Percentiles rank a stretch among this genome's conserved stretches.
Evolutionary conservation across 2,329 filamentous ascomycete genomes (phyloP).

Genomic region (Didymella arachidicola): DNA sequence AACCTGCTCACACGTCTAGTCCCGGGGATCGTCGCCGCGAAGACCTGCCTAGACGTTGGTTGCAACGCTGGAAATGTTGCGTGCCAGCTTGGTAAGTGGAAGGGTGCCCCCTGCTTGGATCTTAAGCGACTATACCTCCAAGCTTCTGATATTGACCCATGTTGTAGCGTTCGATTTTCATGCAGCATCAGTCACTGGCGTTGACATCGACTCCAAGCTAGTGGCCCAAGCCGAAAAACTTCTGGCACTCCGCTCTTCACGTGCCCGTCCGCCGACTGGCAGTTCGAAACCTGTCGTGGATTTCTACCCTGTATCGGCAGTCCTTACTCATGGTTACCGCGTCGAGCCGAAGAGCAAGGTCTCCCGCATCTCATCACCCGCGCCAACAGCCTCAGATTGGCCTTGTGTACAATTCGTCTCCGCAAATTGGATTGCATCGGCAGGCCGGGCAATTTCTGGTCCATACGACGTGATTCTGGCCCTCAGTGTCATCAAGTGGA

Average conservation of each 20-base stretch:
- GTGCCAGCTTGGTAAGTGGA: constrained; percentile 50
- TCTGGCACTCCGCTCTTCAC: constrained; percentile 48
- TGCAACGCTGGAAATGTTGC: constrained; percentile 51
- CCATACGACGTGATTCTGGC: constrained; percentile 50
- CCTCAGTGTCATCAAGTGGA: constrained; percentile 52
- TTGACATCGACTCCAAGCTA: constrained; percentile 51
- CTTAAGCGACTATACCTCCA: constrained; percentile 20
- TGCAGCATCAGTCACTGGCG: constrained; percentile 49
- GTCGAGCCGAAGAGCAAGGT: constrained; percentile 32
- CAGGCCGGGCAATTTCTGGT: constrained; percentile 32
- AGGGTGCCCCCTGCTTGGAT: constrained; percentile 32
- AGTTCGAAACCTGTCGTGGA: constrained; percentile 28
- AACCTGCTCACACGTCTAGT: constrained; percentile 42
- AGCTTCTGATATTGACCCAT: constrained; percentile 35
- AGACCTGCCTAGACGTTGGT: constrained; percentile 50
- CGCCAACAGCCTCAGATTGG: constrained; percentile 29
- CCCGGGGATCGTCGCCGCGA: constrained; percentile 46
- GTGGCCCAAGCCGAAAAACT: constrained; percentile 49
- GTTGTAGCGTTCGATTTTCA: constrained; percentile 49
- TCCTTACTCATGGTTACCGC: constrained; percentile 46
- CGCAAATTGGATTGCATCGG: constrained; percentile 45
- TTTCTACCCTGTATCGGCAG: constrained; percentile 50
- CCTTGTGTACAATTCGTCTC: constrained; percentile 43
- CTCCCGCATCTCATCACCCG: constrained; percentile 23
- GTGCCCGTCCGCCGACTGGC: constrained; percentile 37